phyloP scores from a whole-genome alignment of 108 stramenopile genomes.

The Nannochloropsis gaditana region DNA sequence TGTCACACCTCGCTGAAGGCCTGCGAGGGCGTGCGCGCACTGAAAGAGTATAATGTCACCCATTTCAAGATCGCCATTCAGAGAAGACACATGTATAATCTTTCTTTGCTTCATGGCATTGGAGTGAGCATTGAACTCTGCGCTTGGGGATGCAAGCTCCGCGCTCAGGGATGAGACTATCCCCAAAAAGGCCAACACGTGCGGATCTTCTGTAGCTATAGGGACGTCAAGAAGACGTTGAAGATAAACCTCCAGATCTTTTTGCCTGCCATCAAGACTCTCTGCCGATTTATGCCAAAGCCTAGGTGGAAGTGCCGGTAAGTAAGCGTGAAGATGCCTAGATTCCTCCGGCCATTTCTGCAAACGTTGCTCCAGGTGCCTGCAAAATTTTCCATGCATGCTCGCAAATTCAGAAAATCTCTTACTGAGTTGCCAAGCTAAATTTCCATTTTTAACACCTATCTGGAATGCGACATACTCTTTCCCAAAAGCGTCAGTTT shows the following conservation, averaged over 20 bases:
- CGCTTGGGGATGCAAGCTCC: not conserved
- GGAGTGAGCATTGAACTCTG: not conserved
- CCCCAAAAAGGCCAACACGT: not conserved
- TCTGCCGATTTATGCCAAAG: not conserved
- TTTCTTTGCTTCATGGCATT: not conserved
- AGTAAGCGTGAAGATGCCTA: no score
- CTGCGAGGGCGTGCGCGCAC: not conserved
- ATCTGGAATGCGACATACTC: not conserved
- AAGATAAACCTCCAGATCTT: not conserved
- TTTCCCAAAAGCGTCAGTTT: not conserved
- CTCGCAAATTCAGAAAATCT: not conserved
- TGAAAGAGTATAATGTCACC: constrained; percentile 15
- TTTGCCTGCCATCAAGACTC: not conserved
- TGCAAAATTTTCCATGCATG: not conserved
- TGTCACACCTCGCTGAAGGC: constrained; percentile 4
- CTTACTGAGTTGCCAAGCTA: not conserved
- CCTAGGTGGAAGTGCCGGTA: not conserved
- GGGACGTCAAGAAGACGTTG: not conserved
- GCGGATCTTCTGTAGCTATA: not conserved
- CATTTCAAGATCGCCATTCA: not conserved
- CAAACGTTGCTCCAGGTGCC: not conserved
- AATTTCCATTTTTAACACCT: not conserved
- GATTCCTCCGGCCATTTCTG: not conserved
- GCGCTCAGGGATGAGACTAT: not conserved
- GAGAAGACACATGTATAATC: not conserved